Evolutionary conservation across 306 rosid species (phyloP).

Genomic region (Abrus pulchellus): DNA sequence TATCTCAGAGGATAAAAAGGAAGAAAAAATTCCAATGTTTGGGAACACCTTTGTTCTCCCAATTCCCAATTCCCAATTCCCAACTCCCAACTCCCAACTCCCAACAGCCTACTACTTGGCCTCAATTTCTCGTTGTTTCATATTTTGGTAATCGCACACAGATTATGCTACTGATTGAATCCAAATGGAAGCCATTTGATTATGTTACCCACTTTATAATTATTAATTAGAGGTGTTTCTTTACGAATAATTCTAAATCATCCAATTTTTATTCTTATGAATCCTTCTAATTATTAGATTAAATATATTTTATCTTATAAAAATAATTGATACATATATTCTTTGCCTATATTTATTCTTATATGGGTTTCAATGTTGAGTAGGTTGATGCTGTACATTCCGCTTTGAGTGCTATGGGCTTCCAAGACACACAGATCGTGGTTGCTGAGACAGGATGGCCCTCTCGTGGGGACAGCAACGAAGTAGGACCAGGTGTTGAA

Average conservation of each 20-base stretch:
- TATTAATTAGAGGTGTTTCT: neutral
- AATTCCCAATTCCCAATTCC: too few relatives aligned
- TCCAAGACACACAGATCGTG: slow-evolving; percentile 72
- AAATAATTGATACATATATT: neutral
- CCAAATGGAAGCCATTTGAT: neutral
- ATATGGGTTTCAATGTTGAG: slow-evolving; percentile 30
- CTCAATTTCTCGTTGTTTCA: neutral
- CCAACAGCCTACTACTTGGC: slow-evolving; percentile 12
- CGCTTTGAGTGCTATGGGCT: slow-evolving; percentile 70
- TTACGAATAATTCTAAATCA: too few relatives aligned
- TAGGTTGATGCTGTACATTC: slow-evolving; percentile 93
- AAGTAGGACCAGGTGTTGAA: slow-evolving; percentile 75
- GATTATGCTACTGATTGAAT: slow-evolving; percentile 1
- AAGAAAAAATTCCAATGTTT: neutral
- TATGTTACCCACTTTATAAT: neutral
- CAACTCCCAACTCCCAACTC: too few relatives aligned
- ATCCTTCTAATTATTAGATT: too few relatives aligned
- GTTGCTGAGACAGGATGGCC: slow-evolving; percentile 99
- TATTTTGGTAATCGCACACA: neutral
- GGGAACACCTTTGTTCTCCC: neutral
- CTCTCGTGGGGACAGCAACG: slow-evolving; percentile 75
- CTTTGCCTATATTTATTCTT: neutral
- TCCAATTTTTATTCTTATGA: too few relatives aligned
- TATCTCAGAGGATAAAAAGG: slow-evolving; percentile 33
- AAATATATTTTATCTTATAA: too few relatives aligned